phyloP scores from a whole-genome alignment of 1,284 basidiomycete species.

The Fomitopsis schrenkii region DNA sequence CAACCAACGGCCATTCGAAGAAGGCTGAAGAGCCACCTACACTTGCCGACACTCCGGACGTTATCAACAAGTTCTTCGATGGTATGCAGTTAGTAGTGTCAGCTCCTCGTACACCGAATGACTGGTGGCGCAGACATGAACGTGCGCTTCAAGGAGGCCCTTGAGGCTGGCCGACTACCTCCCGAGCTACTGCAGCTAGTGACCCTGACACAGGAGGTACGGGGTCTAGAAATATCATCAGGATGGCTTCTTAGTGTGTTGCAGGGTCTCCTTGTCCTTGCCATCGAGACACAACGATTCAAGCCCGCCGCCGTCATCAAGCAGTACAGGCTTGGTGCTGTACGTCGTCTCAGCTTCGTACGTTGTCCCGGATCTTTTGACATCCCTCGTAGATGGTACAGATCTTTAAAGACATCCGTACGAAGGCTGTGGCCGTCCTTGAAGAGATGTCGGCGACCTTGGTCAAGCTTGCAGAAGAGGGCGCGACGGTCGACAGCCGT shows the following conservation, averaged over 20 bases:
- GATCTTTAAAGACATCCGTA: constrained; percentile 58
- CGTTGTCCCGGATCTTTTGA: constrained; percentile 2
- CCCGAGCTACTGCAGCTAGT: constrained; percentile 65
- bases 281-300: constrained; percentile 64
- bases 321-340: constrained; percentile 64
- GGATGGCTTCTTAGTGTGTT: not conserved
- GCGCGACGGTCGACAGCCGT: constrained; percentile 48
- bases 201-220: constrained; percentile 69
- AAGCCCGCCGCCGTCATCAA: constrained; percentile 65
- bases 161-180: constrained; percentile 35
- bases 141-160: constrained; percentile 42
- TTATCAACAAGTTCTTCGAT: constrained; percentile 58
- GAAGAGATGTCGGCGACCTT: constrained; percentile 54
- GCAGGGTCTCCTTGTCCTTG: constrained; percentile 66
- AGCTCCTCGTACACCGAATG: not conserved
- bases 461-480: constrained; percentile 43
- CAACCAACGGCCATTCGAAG: constrained; percentile 49
- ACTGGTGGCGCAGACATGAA: constrained; percentile 40
- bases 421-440: constrained; percentile 45
- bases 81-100: constrained; percentile 30
- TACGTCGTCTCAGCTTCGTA: constrained; percentile 29
- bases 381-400: constrained; percentile 49
- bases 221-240: constrained; percentile 2
- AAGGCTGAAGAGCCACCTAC: constrained; percentile 66
- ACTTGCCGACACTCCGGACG: constrained; percentile 54